Evolutionary conservation across 2,329 filamentous ascomycete genomes (phyloP), one percentile per base, ranked within the genome.

Genomic region (Trichoderma sp.): DNA sequence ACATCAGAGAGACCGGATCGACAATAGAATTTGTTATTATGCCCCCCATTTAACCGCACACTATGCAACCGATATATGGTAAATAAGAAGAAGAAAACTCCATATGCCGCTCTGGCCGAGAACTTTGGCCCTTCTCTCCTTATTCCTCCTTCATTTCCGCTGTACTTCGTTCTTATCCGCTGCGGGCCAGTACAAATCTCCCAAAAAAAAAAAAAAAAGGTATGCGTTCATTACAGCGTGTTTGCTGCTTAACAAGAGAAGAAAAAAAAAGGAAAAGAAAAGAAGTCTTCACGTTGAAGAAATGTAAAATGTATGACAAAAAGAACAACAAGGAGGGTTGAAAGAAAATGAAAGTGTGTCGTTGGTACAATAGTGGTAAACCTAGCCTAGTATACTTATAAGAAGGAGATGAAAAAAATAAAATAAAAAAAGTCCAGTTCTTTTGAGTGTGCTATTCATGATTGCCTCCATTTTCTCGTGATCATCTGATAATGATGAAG

Each of bases 391-490:
- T 76, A 69, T 75, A 72, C 68, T 66, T 74, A 75, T 73, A 76
- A 77, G 73, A 74, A 74, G 55, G 59, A 18, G 72, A 74, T 76
- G 75, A 26, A 72, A 67, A 59, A 14, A 52, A 32, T 46, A 34
- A 32, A 18, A 59, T 61, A 66, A 24, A 73, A 60, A 68, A 73
- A 69, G 59, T 28, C 26, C 43, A 71, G 55, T 51, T 72, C 69
- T 72, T 72, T 66, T 74, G 70, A 71, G 73, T 75, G 74, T 77
- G 75, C 75, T 58, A 54, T 60, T 76, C 75, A 73, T 76, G 73
- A 73, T 77, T 72, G 72, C 75, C 69, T 77, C 72, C 60, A 72
- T 76, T 72, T 75, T 76, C 71, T 77, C 73, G 74, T 77, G 73
- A 70, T 73, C 74, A 71, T 56, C 74, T 66, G 70, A 71, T 70